phyloP scores from a whole-genome alignment of 2,329 filamentous ascomycete genomes.

The Alternaria novae-zelandiae region DNA sequence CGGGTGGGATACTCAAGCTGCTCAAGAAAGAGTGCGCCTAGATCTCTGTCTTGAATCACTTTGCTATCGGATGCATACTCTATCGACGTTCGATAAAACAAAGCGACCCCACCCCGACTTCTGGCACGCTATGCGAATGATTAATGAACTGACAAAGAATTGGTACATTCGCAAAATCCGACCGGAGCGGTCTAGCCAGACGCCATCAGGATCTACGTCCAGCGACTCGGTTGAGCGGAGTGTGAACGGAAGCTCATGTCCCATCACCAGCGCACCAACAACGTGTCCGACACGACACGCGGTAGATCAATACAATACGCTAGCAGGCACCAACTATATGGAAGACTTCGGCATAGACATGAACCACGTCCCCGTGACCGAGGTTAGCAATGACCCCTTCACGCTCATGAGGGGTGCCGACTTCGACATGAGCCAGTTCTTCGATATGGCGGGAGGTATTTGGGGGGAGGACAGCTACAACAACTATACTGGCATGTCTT shows the following conservation, averaged over 20 bases:
- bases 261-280: slow-evolving; percentile 8
- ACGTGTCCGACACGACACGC: slow-evolving; percentile 1
- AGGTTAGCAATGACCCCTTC: slow-evolving; percentile 23
- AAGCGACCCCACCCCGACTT: slow-evolving; percentile 38
- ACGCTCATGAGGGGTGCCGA: slow-evolving; percentile 31
- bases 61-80: slow-evolving; percentile 42
- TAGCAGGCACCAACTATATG: slow-evolving; percentile 2
- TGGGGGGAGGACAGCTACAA: slow-evolving; percentile 36
- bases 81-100: slow-evolving; percentile 31
- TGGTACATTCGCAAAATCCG: slow-evolving; percentile 42
- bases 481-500: slow-evolving; percentile 31
- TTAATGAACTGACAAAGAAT: slow-evolving; percentile 34
- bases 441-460: slow-evolving; percentile 36
- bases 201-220: not conserved
- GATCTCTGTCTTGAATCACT: slow-evolving; percentile 43
- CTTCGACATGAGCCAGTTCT: slow-evolving; percentile 44
- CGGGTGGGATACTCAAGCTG: slow-evolving; percentile 42
- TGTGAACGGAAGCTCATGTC: slow-evolving; percentile 9
- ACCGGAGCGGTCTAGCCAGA: not conserved
- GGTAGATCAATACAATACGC: not conserved
- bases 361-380: not conserved
- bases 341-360: slow-evolving; percentile 3
- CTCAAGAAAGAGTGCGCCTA: slow-evolving; percentile 39
- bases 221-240: slow-evolving; percentile 12
- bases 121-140: slow-evolving; percentile 39